A percentile compares a stretch with the other conserved stretches of the same genome.
Evolutionary conservation across 768 basidiomycete species (phyloP).

Genomic region (Suillus variegatus): DNA sequence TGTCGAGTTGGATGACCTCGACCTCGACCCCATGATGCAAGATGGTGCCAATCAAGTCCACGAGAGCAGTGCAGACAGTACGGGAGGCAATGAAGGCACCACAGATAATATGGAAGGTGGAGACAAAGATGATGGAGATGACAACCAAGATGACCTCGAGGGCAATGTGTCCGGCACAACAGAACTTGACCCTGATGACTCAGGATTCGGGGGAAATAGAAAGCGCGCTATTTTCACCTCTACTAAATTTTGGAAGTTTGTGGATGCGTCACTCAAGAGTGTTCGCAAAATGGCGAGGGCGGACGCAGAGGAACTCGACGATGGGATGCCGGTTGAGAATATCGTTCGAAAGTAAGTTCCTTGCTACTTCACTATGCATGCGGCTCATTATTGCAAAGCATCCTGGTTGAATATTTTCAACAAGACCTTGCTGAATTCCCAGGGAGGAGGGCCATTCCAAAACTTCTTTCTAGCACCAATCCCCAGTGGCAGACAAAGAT

Average conservation of each 20-base stretch:
- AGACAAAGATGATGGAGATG: not conserved
- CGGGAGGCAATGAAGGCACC: not conserved
- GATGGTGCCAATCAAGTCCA: not conserved
- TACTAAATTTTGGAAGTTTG: slow-evolving; percentile 6
- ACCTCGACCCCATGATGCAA: not conserved
- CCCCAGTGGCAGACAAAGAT: slow-evolving; percentile 7
- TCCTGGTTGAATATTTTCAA: slow-evolving; percentile 5
- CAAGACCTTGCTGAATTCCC: slow-evolving; percentile 8
- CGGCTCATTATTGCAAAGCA: not conserved
- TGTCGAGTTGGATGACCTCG: not conserved
- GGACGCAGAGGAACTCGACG: not conserved
- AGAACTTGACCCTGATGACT: not conserved
- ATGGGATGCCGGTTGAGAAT: not conserved
- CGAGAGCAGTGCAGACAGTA: not conserved
- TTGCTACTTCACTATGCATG: not conserved
- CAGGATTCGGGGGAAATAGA: not conserved
- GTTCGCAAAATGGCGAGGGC: not conserved
- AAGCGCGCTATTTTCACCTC: not conserved
- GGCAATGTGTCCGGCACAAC: not conserved
- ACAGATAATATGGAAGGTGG: not conserved
- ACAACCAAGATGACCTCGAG: not conserved
- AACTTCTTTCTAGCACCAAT: not conserved
- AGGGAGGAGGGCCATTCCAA: not conserved
- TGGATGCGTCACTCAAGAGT: not conserved
- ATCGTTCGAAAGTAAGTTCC: not conserved